Conservation (phyloP, 768 basidiomycete genomes). For the Naematelia aurantialba region DNA sequence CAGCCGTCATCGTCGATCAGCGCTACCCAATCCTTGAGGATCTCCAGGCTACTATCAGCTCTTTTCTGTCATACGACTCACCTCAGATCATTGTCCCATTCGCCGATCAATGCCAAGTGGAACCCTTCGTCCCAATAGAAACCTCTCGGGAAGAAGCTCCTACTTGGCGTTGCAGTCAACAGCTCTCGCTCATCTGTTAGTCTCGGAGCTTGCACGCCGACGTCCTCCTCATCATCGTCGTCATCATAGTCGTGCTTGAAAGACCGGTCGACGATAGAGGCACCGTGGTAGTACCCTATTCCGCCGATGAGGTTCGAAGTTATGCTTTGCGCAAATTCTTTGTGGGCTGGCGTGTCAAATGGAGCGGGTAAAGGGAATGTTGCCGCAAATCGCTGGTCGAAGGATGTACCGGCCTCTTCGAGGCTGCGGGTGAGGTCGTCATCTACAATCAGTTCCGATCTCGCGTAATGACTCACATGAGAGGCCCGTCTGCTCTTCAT, state of each 20-base stretch:
- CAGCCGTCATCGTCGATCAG: slow-evolving; percentile 92
- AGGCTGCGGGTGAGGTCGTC: slow-evolving; percentile 66
- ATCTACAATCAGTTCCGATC: slow-evolving; percentile 54
- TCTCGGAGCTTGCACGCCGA: slow-evolving; percentile 33
- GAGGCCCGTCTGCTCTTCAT: slow-evolving; percentile 11
- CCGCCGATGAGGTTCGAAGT: slow-evolving; percentile 90
- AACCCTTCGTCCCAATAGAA: slow-evolving; percentile 99
- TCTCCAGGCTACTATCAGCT: slow-evolving; percentile 63
- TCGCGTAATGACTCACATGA: slow-evolving; percentile 2
- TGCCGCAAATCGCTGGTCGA: slow-evolving; percentile 63
- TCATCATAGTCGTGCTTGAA: slow-evolving; percentile 88
- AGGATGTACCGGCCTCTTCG: slow-evolving; percentile 61
- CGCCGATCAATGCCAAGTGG: slow-evolving; percentile 83
- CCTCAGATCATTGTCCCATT: slow-evolving; percentile 89
- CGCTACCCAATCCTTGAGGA: slow-evolving; percentile 81
- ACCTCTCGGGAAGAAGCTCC: slow-evolving; percentile 94
- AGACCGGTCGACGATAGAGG: slow-evolving; percentile 75
- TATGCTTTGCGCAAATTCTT: slow-evolving; percentile 76
- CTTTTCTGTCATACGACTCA: slow-evolving; percentile 28
- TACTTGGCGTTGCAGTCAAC: slow-evolving; percentile 87
- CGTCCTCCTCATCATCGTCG: slow-evolving; percentile 58
- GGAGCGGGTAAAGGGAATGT: slow-evolving; percentile 66
- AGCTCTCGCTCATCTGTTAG: slow-evolving; percentile 72
- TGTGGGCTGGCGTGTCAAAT: slow-evolving; percentile 56
- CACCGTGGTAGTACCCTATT: slow-evolving; percentile 91